A percentile compares a stretch with the other conserved stretches of the same genome.
phyloP scores from a whole-genome alignment of 2,329 filamentous ascomycete genomes.

The Polychaeton citri region DNA sequence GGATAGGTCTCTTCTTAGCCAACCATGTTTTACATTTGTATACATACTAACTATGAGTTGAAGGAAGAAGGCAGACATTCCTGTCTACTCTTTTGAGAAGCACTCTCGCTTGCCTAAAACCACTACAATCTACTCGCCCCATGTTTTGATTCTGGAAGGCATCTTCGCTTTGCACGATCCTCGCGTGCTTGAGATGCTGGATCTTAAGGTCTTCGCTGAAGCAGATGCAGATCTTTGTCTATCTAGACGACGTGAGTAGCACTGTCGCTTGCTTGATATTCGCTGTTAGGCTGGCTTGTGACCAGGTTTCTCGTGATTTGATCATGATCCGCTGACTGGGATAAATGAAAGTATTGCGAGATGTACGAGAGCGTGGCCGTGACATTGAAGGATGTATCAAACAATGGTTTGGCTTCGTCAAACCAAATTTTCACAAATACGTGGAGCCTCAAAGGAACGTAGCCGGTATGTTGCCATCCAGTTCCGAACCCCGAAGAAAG shows the following conservation, averaged over 20 bases:
- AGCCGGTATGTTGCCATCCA: slow-evolving; percentile 44
- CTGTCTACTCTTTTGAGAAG: slow-evolving; percentile 87
- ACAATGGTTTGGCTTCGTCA: slow-evolving; percentile 94
- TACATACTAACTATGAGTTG: slow-evolving; percentile 4
- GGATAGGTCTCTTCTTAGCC: too few relatives aligned
- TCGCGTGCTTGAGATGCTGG: slow-evolving; percentile 70
- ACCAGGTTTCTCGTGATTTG: too few relatives aligned
- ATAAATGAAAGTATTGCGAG: slow-evolving; percentile 53
- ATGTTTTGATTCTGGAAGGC: slow-evolving; percentile 87
- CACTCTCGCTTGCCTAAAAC: slow-evolving; percentile 70
- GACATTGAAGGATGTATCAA: slow-evolving; percentile 95
- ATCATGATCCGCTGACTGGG: slow-evolving; percentile 6
- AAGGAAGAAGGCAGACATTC: slow-evolving; percentile 79
- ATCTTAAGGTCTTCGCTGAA: slow-evolving; percentile 97
- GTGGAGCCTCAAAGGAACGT: slow-evolving; percentile 85
- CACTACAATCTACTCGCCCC: slow-evolving; percentile 86
- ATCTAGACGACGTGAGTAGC: slow-evolving; percentile 61
- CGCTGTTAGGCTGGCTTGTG: slow-evolving; percentile 44
- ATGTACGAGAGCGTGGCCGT: slow-evolving; percentile 76
- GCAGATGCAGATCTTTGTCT: slow-evolving; percentile 91
- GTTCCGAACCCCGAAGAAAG: too few relatives aligned
- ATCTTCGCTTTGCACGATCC: slow-evolving; percentile 90
- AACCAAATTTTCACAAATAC: slow-evolving; percentile 89
- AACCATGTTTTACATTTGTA: too few relatives aligned
- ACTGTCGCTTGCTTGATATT: slow-evolving; percentile 63